These are phyloP conservation scores for Erysimum pusillum DNA, from an alignment of 441 rosid genomes.

Conservation along the genomic window DNA sequence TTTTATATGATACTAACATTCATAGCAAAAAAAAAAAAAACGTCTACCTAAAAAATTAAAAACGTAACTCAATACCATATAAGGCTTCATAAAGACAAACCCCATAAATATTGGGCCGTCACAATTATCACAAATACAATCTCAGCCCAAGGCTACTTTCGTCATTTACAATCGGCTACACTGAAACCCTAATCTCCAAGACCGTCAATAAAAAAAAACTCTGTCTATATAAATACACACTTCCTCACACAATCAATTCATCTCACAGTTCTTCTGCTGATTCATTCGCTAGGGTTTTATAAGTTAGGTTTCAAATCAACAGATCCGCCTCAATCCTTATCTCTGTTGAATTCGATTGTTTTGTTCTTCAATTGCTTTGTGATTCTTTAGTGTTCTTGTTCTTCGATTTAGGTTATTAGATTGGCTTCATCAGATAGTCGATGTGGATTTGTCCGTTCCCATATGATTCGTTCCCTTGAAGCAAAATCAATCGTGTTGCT, in stretches of 20 bases:
- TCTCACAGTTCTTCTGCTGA: slow-evolving; percentile 10
- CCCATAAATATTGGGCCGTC: not conserved
- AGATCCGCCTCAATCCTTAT: not conserved
- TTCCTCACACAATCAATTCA: not conserved
- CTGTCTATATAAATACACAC: slow-evolving; percentile 25
- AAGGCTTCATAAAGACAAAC: not conserved
- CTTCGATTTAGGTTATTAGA: not conserved
- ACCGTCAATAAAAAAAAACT: not conserved
- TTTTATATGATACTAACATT: too few species aligned
- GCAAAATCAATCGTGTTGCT: slow-evolving; percentile 70
- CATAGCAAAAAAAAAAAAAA: too few species aligned
- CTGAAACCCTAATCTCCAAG: slow-evolving; percentile 21
- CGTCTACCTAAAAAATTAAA: too few species aligned
- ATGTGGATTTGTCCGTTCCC: slow-evolving; percentile 67
- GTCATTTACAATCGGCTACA: not conserved
- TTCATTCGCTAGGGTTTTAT: not conserved
- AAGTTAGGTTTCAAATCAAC: too few species aligned
- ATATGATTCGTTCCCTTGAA: slow-evolving; percentile 85
- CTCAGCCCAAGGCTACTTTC: slow-evolving; percentile 20
- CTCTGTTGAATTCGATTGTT: not conserved
- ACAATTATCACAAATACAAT: not conserved
- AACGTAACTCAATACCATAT: not conserved
- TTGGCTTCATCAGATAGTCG: slow-evolving; percentile 84
- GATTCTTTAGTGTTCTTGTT: not conserved
- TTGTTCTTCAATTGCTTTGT: not conserved